Base-by-base conservation (phyloP, 352 stramenopile species). In the Phytophthora idaei region DNA sequence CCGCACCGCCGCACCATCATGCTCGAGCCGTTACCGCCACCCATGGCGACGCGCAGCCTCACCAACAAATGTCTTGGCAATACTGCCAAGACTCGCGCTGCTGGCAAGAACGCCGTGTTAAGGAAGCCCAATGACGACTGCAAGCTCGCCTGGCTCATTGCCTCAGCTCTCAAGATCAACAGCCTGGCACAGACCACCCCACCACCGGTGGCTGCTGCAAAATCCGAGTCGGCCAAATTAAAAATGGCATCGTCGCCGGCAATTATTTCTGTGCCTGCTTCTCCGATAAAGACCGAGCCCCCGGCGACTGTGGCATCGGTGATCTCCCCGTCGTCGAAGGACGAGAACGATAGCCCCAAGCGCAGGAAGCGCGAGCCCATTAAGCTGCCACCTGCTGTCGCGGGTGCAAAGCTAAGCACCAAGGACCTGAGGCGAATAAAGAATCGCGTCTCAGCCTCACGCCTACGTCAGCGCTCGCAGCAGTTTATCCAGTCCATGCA, bases 331-430 rank as follows among this genome's bases (percentile, higher is more conserved):
- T 66, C 55, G 47, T 34, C 31, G 9, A 61, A 61, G 41, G 21
- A 42, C 3, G 36, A 50, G 4, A 42, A 58, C 14, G 21, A 2
- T 15, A 32, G 42, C 51, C 65, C 37, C 66, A 79, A 47, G 34
- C 78, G 80, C 3, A 67, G 75, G 54, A 90, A 87, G 57, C 81
- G 78, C 47, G 77, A 81, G 31, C 56, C 76, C 1, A 87, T 90
- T 56, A 65, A 77, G 37, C 62, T 90, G 39, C 80, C 81, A 5
- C 58, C 70, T 12, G 21, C 70, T 12, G 21, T 83, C 21, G 61
- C 47, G 3, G 29, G 51, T n/a, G 53, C 55, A 28, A 57, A 71
- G 37, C 68, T 79, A 50, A 79, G 84, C 42, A 29, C 64, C 2
- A 77, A 78, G 27, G 81, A 86, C 17, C 56, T 87, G 50, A 80